Evolutionary conservation across 2,329 filamentous ascomycete species (phyloP), one percentile per base, ranked within the genome.

Genomic region (Corynespora cassiicola): DNA sequence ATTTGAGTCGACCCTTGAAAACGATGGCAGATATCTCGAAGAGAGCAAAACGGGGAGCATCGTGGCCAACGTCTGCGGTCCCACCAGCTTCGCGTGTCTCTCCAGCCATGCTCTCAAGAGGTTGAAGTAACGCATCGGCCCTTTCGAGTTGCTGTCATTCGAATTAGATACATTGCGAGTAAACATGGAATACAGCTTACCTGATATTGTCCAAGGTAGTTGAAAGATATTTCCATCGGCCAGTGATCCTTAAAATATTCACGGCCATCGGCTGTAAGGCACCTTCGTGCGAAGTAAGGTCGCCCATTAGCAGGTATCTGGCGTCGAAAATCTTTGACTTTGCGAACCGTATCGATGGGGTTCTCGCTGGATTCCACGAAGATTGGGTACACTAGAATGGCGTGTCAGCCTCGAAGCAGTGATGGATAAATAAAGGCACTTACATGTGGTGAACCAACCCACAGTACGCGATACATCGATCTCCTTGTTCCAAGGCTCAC

Each of bases 201-300:
- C 37, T 78, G 74, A 16, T 77, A 65, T 0, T 74, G 72, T 6
- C 79, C 78, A 2, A 75, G 69, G 48, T 79, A 81, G 37, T 74
- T 82, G 55, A 84, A 82, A 25, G 81, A 72, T 31, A 85, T 71
- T 53, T 85, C 81, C 39, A 82, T 74, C 0, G 72, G 73, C 54
- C 63, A 71, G 17, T 72, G 71, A 12, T 65, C 65, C 2, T 45
- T 39, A 26, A 64, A 66, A 2, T 40, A 42, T 14, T 65, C 50
- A 2, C 45, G 51, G 2, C 63, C 63, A n/a, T 61, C 52, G 8
- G 39, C 16, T 1, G 61, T 66, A 5, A 66, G 57, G 36, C 51
- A 58, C 27, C 59, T 42, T 2, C 50, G 39, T 40, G 24, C 69
- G 44, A 82, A 81, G 42, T 80, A 78, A 0, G 72, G 68, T 10